Evolutionary conservation across 176 grass and related monocot species (phyloP).

Genomic region (Triticum dicoccoides): DNA sequence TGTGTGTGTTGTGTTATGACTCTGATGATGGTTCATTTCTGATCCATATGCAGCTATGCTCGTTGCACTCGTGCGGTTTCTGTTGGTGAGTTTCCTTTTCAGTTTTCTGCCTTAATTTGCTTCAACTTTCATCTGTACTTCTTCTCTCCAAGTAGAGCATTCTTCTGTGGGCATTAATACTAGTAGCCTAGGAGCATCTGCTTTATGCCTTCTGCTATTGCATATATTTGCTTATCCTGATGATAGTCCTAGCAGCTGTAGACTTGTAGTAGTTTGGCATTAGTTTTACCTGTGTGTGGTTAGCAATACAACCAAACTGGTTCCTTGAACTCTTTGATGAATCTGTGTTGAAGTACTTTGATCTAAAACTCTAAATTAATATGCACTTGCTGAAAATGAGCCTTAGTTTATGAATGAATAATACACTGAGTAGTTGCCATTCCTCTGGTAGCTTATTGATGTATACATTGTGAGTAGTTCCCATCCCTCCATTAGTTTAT

Average conservation of each 20-base stretch:
- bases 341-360: not conserved
- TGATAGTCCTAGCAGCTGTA: not conserved
- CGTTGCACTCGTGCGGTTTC: constrained; percentile 79
- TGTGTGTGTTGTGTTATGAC: not conserved
- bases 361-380: not conserved
- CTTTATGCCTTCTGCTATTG: not conserved
- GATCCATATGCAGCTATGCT: constrained; percentile 59
- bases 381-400: not conserved
- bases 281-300: not conserved
- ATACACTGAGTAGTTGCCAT: not conserved
- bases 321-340: not conserved
- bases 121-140: not conserved
- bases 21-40: not conserved
- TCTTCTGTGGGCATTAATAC: not conserved
- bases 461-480: too few species aligned
- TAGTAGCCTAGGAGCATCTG: too few species aligned
- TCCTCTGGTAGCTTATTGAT: not conserved
- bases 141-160: not conserved
- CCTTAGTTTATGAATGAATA: not conserved
- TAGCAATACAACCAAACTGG: not conserved
- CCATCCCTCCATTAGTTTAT: too few species aligned
- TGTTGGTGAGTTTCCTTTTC: constrained; percentile 45
- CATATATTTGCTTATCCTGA: not conserved
- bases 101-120: constrained; percentile 1
- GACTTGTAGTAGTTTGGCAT: not conserved